A percentile compares a stretch with the other conserved stretches of the same genome.
Conservation (phyloP, 176 grass and related monocot genomes). For the Guadua angustifolia region DNA sequence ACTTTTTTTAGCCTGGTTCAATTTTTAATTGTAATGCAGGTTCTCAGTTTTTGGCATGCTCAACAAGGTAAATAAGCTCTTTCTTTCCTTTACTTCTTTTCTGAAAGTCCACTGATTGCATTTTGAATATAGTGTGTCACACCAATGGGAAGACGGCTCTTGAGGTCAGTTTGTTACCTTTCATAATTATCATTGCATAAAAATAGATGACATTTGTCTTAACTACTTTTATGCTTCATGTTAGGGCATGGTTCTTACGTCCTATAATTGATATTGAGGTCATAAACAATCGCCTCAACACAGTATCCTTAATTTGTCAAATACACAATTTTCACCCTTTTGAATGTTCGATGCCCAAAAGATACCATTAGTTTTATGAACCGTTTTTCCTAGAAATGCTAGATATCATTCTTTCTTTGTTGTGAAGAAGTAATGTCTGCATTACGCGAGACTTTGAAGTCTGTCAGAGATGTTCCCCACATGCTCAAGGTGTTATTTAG, state of each 20-base stretch:
- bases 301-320: constrained; percentile 72
- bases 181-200: constrained; percentile 35
- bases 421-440: constrained; percentile 93
- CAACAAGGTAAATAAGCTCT: constrained; percentile 69
- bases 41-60: constrained; percentile 98
- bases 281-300: constrained; percentile 87
- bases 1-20: constrained; percentile 19
- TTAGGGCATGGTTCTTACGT: constrained; percentile 91
- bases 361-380: constrained; percentile 33
- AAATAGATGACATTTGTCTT: constrained; percentile 6
- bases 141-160: constrained; percentile 83
- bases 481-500: constrained; percentile 77
- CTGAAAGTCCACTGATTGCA: constrained; percentile 41
- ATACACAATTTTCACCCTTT: constrained; percentile 20
- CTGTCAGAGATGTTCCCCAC: constrained; percentile 92
- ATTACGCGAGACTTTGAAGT: constrained; percentile 83
- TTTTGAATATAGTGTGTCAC: constrained; percentile 80
- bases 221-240: constrained; percentile 48
- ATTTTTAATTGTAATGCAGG: constrained; percentile 55
- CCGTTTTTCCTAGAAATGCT: constrained; percentile 58
- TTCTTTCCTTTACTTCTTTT: constrained; percentile 31
- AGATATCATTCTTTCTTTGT: constrained; percentile 97
- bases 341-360: constrained; percentile 8
- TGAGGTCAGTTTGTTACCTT: constrained; percentile 54
- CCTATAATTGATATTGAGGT: constrained; percentile 82